Evolutionary conservation across 2,329 filamentous ascomycete genomes (phyloP).

Genomic region (Colletotrichum sansevieriae): DNA sequence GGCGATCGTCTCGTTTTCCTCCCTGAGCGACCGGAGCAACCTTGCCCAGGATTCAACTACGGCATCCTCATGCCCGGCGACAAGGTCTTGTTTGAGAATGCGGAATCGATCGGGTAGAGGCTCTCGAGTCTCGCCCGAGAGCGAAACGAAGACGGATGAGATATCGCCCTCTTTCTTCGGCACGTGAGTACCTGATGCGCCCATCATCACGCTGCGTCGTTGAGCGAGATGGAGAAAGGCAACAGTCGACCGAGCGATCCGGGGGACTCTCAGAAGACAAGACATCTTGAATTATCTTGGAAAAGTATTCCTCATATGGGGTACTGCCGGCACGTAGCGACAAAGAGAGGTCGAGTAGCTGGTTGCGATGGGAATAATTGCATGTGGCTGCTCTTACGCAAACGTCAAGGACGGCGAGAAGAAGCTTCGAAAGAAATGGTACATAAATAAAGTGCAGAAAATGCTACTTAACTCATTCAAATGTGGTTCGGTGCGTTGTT

Average conservation of each 20-base stretch:
- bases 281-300: constrained; percentile 10
- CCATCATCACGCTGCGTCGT: constrained; percentile 34
- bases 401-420: too few relatives aligned
- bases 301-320: too few relatives aligned
- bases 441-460: too few relatives aligned
- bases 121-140: constrained; percentile 60
- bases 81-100: constrained; percentile 66
- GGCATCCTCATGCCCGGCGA: constrained; percentile 61
- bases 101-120: constrained; percentile 69
- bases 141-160: constrained; percentile 71
- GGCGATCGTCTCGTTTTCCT: constrained; percentile 63
- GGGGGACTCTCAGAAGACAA: background rate
- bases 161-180: constrained; percentile 71
- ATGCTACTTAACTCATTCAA: too few relatives aligned
- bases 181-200: constrained; percentile 1
- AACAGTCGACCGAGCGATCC: background rate
- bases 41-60: constrained; percentile 63
- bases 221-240: background rate
- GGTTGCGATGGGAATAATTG: too few relatives aligned
- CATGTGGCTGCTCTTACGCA: too few relatives aligned
- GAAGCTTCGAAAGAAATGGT: too few relatives aligned
- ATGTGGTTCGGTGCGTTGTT: too few relatives aligned
- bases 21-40: constrained; percentile 58
- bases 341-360: too few relatives aligned
- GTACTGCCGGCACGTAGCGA: too few relatives aligned